phyloP scores from a whole-genome alignment of 208 protist species.

The Wallacemonas sp. region DNA sequence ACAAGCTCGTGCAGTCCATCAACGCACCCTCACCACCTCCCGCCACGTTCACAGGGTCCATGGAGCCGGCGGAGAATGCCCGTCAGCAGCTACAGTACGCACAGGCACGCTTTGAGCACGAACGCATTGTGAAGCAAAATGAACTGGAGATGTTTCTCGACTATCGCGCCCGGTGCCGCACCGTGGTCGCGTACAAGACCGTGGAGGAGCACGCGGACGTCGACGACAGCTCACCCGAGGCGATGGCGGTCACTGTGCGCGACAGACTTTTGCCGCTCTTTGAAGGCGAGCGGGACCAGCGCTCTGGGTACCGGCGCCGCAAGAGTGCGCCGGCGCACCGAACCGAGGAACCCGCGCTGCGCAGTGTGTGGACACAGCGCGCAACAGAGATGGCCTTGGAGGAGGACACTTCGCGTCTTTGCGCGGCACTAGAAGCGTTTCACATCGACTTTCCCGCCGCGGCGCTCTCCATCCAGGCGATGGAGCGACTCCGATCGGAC shows the following conservation, averaged over 20 bases:
- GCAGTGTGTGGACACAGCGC: constrained; percentile 53
- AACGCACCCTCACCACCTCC: background rate
- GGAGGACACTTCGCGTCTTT: constrained; percentile 34
- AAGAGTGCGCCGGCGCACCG: background rate
- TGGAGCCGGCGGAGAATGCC: background rate
- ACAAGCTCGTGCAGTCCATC: constrained; percentile 30
- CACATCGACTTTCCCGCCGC: constrained; percentile 44
- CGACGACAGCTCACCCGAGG: background rate
- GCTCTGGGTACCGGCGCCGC: background rate
- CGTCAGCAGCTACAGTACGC: constrained; percentile 28
- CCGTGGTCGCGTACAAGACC: constrained; percentile 31
- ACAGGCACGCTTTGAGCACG: constrained; percentile 62
- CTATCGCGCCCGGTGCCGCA: constrained; percentile 50
- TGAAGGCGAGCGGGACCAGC: constrained; percentile 1
- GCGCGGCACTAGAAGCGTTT: constrained; percentile 40
- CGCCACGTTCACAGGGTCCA: background rate
- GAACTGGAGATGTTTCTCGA: constrained; percentile 53
- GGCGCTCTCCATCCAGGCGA: constrained; percentile 48
- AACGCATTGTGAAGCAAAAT: constrained; percentile 46
- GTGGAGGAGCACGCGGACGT: background rate
- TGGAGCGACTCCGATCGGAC: constrained; percentile 41
- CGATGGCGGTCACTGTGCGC: constrained; percentile 3
- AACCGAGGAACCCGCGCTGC: constrained; percentile 5
- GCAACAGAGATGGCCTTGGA: constrained; percentile 55
- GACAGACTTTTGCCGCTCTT: constrained; percentile 25